Conservation (phyloP, 768 basidiomycete genomes). For the Tulasnella sp. region DNA sequence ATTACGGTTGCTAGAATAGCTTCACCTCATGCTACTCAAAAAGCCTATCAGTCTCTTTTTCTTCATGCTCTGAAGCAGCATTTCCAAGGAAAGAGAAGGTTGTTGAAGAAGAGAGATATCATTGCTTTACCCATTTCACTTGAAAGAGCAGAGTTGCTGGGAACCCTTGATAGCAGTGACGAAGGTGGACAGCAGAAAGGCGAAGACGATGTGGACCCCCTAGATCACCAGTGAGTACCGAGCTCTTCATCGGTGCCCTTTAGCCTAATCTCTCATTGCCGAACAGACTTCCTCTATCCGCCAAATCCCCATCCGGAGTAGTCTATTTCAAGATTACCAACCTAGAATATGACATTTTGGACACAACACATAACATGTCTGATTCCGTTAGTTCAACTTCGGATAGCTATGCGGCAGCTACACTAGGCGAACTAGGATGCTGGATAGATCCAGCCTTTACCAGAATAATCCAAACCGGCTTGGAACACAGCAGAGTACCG, state of each 20-base stretch:
- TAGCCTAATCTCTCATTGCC: background rate
- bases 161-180: constrained; percentile 35
- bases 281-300: constrained; percentile 17
- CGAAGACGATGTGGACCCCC: constrained; percentile 17
- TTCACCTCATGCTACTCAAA: constrained; percentile 55
- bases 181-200: constrained; percentile 7
- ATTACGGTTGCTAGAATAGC: constrained; percentile 72
- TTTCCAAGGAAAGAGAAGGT: constrained; percentile 40
- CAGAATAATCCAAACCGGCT: constrained; percentile 63
- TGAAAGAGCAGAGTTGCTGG: background rate
- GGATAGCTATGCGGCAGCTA: constrained; percentile 43
- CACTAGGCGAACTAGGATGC: constrained; percentile 64
- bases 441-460: constrained; percentile 66
- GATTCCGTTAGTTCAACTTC: constrained; percentile 20
- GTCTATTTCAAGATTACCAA: constrained; percentile 72
- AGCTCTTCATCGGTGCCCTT: background rate
- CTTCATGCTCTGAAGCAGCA: constrained; percentile 47
- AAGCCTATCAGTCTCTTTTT: constrained; percentile 48
- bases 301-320: constrained; percentile 30
- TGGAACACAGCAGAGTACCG: constrained; percentile 54
- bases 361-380: constrained; percentile 27
- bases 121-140: constrained; percentile 43
- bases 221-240: constrained; percentile 4
- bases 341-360: constrained; percentile 49
- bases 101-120: constrained; percentile 64